Evolutionary conservation across 257 asterid genomes (phyloP).

Genomic region (Lycium ferocissimum): DNA sequence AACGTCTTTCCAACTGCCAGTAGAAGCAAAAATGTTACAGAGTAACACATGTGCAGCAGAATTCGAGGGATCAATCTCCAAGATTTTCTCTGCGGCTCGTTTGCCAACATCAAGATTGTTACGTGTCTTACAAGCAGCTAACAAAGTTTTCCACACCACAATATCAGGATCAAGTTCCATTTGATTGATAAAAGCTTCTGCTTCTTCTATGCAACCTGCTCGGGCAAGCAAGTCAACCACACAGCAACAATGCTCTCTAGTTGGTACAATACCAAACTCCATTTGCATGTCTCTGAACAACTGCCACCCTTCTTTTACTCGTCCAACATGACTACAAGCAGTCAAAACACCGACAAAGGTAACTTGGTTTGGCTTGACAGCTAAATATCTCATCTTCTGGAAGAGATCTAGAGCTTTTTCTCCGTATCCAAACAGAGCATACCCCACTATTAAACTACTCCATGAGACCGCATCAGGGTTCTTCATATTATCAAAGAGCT

Average conservation of each 20-base stretch:
- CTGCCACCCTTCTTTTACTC: constrained; percentile 74
- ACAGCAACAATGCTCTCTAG: constrained; percentile 73
- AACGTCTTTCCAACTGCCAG: constrained; percentile 67
- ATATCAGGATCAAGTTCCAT: constrained; percentile 56
- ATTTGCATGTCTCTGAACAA: constrained; percentile 61
- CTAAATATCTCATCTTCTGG: constrained; percentile 54
- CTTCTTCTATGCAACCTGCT: constrained; percentile 63
- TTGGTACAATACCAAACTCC: constrained; percentile 59
- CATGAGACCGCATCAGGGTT: constrained; percentile 64
- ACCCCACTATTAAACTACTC: constrained; percentile 76
- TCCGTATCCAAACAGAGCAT: constrained; percentile 71
- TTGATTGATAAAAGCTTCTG: constrained; percentile 59
- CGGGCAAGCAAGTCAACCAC: constrained; percentile 77
- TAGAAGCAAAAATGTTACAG: constrained; percentile 63
- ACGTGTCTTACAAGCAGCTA: constrained; percentile 66
- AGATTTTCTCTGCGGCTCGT: constrained; percentile 62
- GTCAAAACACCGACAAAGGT: constrained; percentile 77
- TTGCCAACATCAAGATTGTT: constrained; percentile 65
- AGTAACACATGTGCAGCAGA: constrained; percentile 71
- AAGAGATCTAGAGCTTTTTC: constrained; percentile 65
- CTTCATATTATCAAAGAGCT: constrained; percentile 56
- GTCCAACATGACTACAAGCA: constrained; percentile 82
- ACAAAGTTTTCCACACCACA: constrained; percentile 70
- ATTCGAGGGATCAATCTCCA: constrained; percentile 62
- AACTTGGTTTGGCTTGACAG: constrained; percentile 69